Percentiles rank a stretch among this genome's conserved stretches.
Conservation (phyloP, 805 yeast genomes). For the Candida awuae region DNA sequence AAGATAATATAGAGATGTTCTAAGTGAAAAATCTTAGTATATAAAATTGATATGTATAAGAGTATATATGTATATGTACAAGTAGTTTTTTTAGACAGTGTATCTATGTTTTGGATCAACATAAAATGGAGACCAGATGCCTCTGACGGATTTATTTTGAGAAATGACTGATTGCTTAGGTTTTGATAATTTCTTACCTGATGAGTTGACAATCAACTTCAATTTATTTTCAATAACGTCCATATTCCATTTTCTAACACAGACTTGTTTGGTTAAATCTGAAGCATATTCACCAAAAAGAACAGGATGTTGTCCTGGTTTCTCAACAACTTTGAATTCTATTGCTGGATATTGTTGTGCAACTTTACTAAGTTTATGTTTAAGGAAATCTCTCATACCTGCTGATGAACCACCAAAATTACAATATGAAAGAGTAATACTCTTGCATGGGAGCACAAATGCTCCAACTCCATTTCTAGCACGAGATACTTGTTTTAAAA, state of each 20-base stretch:
- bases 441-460: constrained; percentile 65
- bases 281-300: constrained; percentile 48
- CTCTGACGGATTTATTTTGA: constrained; percentile 78
- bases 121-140: constrained; percentile 96
- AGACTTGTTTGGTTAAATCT: constrained; percentile 37
- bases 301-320: constrained; percentile 74
- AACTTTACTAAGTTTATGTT: constrained; percentile 41
- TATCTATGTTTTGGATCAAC: constrained; percentile 43
- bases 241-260: constrained; percentile 65
- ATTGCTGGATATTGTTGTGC: constrained; percentile 59
- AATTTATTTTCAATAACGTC: constrained; percentile 59
- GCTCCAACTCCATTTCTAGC: constrained; percentile 75
- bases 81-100: constrained; percentile 2
- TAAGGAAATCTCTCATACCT: constrained; percentile 66
- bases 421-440: constrained; percentile 72
- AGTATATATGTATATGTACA: constrained; percentile 1
- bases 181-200: constrained; percentile 55
- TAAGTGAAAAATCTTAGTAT: constrained; percentile 9
- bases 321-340: constrained; percentile 61
- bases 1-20: constrained; percentile 34
- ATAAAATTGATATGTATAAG: constrained; percentile 2
- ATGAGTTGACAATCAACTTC: constrained; percentile 52
- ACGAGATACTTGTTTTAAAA: constrained; percentile 48
- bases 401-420: constrained; percentile 94
- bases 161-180: constrained; percentile 76